Evolutionary conservation across 1,284 basidiomycete genomes (phyloP).

Genomic region (Mycena citricolor): DNA sequence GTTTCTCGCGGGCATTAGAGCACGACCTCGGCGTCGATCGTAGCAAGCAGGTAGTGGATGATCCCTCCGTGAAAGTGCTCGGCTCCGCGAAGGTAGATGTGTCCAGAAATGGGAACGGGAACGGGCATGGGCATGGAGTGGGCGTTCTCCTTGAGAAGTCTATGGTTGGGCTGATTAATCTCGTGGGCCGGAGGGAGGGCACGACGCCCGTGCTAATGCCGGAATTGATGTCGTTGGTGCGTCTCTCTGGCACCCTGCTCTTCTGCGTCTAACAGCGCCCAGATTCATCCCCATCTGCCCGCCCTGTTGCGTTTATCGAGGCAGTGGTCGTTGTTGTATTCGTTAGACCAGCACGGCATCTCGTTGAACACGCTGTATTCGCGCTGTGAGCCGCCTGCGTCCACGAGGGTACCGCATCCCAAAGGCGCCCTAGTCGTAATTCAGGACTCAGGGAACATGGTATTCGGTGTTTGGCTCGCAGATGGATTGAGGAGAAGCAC

Average conservation of each 20-base stretch:
- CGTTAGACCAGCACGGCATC: slow-evolving; percentile 93
- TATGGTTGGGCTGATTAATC: slow-evolving; percentile 40
- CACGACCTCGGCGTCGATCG: slow-evolving; percentile 26
- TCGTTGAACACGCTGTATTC: slow-evolving; percentile 87
- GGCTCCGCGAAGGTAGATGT: slow-evolving; percentile 28
- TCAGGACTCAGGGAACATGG: slow-evolving; percentile 55
- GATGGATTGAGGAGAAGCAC: slow-evolving; percentile 64
- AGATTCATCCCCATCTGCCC: slow-evolving; percentile 78
- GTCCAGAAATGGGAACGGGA: background rate
- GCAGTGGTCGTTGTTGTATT: slow-evolving; percentile 89
- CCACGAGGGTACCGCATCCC: slow-evolving; percentile 22
- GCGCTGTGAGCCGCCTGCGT: slow-evolving; percentile 48
- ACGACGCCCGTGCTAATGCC: slow-evolving; percentile 58
- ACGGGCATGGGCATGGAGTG: slow-evolving; percentile 24
- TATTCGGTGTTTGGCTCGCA: slow-evolving; percentile 83
- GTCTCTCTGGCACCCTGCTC: slow-evolving; percentile 25
- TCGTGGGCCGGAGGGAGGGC: slow-evolving; percentile 52
- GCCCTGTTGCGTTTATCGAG: slow-evolving; percentile 77
- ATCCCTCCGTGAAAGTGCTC: slow-evolving; percentile 3
- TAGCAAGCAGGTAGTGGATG: slow-evolving; percentile 1
- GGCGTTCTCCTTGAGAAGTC: slow-evolving; percentile 46
- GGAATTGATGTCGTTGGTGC: slow-evolving; percentile 59
- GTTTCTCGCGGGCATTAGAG: slow-evolving; percentile 44
- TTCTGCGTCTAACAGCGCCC: background rate
- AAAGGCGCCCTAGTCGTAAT: slow-evolving; percentile 42